These are phyloP conservation scores for Auricularia heimuer DNA, from an alignment of 768 basidiomycete species.

Conservation along the genomic window DNA sequence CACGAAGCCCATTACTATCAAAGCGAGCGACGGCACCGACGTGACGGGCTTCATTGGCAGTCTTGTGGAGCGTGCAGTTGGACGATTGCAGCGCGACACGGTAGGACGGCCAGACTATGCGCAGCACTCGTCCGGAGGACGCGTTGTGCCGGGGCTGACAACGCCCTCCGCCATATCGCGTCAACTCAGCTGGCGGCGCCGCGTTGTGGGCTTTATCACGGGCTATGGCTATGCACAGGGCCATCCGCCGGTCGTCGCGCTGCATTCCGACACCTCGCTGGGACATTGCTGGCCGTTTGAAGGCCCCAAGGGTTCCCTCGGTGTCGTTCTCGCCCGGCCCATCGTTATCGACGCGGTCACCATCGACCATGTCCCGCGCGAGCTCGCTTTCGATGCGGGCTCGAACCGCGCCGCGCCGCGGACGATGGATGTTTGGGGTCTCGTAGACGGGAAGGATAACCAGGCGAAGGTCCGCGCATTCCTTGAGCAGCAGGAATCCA, in stretches of 20 bases:
- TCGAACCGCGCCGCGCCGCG: slow-evolving; percentile 67
- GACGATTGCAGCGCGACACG: slow-evolving; percentile 60
- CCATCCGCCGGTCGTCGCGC: slow-evolving; percentile 73
- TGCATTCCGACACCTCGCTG: slow-evolving; percentile 75
- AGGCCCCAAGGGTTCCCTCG: slow-evolving; percentile 71
- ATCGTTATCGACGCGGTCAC: slow-evolving; percentile 58
- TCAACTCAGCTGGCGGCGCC: slow-evolving; percentile 38
- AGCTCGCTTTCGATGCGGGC: slow-evolving; percentile 46
- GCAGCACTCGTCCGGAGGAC: slow-evolving; percentile 69
- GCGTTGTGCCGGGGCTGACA: slow-evolving; percentile 74
- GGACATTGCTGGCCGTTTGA: slow-evolving; percentile 93
- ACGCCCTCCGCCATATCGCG: slow-evolving; percentile 59
- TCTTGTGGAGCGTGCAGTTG: slow-evolving; percentile 69
- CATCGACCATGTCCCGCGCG: slow-evolving; percentile 77
- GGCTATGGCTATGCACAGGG: slow-evolving; percentile 52
- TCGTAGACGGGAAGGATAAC: slow-evolving; percentile 74
- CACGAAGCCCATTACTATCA: slow-evolving; percentile 49
- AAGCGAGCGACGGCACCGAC: slow-evolving; percentile 66
- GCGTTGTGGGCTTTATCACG: slow-evolving; percentile 47
- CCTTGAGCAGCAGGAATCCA: slow-evolving; percentile 23
- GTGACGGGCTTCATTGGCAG: slow-evolving; percentile 57
- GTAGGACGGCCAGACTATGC: slow-evolving; percentile 81
- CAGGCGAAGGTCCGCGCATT: slow-evolving; percentile 45
- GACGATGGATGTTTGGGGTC: slow-evolving; percentile 85
- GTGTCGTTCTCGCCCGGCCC: slow-evolving; percentile 63